Evolutionary conservation across 2,329 filamentous ascomycete genomes (phyloP).

Genomic region (Aureobasidium mangrovei): DNA sequence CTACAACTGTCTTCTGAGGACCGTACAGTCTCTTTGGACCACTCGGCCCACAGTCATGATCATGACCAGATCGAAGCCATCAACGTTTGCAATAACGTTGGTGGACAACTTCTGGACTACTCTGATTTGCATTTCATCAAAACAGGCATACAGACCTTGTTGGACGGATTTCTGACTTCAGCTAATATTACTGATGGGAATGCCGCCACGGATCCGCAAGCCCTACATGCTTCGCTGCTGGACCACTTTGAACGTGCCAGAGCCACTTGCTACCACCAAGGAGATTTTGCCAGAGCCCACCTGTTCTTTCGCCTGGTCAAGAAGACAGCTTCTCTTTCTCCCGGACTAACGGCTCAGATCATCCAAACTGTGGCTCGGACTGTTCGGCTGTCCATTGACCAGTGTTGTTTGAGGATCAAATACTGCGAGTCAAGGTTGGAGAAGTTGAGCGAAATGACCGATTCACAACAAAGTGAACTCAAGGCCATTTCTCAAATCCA

Average conservation of each 20-base stretch:
- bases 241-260: background rate
- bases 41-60: background rate
- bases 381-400: slow-evolving; percentile 9
- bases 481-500: slow-evolving; percentile 28
- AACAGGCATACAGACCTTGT: background rate
- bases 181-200: no score
- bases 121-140: background rate
- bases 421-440: slow-evolving; percentile 70
- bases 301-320: slow-evolving; percentile 1
- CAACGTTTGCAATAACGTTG: background rate
- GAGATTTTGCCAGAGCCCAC: slow-evolving; percentile 1
- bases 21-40: background rate
- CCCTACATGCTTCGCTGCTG: background rate
- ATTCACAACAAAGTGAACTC: slow-evolving; percentile 59
- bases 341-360: slow-evolving; percentile 55
- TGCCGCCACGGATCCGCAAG: background rate
- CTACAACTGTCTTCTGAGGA: background rate
- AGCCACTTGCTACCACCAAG: slow-evolving; percentile 7
- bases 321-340: slow-evolving; percentile 42
- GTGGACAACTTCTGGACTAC: background rate
- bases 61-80: background rate
- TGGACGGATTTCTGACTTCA: background rate
- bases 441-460: slow-evolving; percentile 74
- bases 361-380: slow-evolving; percentile 66
- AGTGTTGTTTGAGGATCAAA: slow-evolving; percentile 46